These are phyloP conservation scores for Fusarium sp. DNA, from an alignment of 2,329 filamentous ascomycete species.

Conservation along the genomic window DNA sequence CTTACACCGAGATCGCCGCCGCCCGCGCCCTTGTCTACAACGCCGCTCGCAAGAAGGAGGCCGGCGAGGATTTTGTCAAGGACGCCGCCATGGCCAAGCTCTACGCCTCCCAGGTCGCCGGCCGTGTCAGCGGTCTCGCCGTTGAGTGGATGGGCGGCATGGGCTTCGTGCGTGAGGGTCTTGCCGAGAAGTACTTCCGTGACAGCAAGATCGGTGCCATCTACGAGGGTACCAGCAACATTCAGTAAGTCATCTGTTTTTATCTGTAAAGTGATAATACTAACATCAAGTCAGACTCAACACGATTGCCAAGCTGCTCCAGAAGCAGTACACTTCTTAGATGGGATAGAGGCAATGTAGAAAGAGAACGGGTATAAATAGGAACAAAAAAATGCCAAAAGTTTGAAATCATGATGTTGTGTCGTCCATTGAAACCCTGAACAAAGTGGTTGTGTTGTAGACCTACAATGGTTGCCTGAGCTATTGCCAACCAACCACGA, in stretches of 20 bases:
- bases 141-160: slow-evolving; percentile 99
- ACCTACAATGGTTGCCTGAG: background rate
- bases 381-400: slow-evolving; percentile 32
- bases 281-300: slow-evolving; percentile 60
- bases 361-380: slow-evolving; percentile 22
- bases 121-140: slow-evolving; percentile 84
- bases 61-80: slow-evolving; percentile 91
- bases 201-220: slow-evolving; percentile 99
- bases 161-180: slow-evolving; percentile 96
- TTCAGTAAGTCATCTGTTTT: slow-evolving; percentile 63
- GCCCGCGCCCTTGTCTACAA: slow-evolving; percentile 95
- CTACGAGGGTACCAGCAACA: slow-evolving; percentile 91
- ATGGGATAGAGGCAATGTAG: slow-evolving; percentile 7
- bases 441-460: background rate
- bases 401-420: background rate
- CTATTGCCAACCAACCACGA: background rate
- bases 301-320: slow-evolving; percentile 72
- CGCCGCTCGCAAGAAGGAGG: slow-evolving; percentile 97
- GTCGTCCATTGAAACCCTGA: background rate
- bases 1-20: slow-evolving; percentile 92
- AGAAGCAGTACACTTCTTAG: slow-evolving; percentile 69
- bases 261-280: background rate
- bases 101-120: slow-evolving; percentile 92
- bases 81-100: slow-evolving; percentile 99
- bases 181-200: slow-evolving; percentile 97